phyloP scores from a whole-genome alignment of 2,329 filamentous ascomycete genomes.

The Neofusicoccum parvum region DNA sequence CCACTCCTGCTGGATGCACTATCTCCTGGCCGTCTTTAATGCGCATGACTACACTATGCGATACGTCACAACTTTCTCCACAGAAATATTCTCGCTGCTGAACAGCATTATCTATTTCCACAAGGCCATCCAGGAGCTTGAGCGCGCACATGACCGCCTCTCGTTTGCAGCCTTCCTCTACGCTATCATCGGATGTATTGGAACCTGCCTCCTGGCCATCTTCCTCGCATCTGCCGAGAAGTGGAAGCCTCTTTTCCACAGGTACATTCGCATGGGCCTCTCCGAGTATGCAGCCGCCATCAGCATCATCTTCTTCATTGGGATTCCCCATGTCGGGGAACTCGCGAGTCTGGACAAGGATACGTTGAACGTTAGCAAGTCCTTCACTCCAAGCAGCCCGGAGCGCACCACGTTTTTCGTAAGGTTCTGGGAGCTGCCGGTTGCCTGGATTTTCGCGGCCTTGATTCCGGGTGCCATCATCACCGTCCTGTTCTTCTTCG shows the following conservation, averaged over 20 bases:
- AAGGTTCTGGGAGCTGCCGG: slow-evolving; percentile 63
- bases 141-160: slow-evolving; percentile 59
- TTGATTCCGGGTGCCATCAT: slow-evolving; percentile 66
- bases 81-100: slow-evolving; percentile 67
- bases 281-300: slow-evolving; percentile 68
- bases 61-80: slow-evolving; percentile 68
- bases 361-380: slow-evolving; percentile 57
- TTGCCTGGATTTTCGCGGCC: slow-evolving; percentile 62
- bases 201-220: slow-evolving; percentile 65
- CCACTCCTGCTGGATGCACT: slow-evolving; percentile 67
- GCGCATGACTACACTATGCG: slow-evolving; percentile 72
- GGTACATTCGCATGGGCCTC: slow-evolving; percentile 62
- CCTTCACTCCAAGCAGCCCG: slow-evolving; percentile 60
- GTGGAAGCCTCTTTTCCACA: slow-evolving; percentile 64
- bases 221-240: slow-evolving; percentile 62
- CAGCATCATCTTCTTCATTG: slow-evolving; percentile 67
- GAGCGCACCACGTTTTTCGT: slow-evolving; percentile 61
- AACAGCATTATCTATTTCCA: slow-evolving; percentile 71
- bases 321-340: slow-evolving; percentile 63
- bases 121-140: slow-evolving; percentile 66
- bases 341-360: slow-evolving; percentile 61
- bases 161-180: slow-evolving; percentile 67
- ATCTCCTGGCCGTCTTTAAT: slow-evolving; percentile 65
- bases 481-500: slow-evolving; percentile 69
- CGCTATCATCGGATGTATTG: slow-evolving; percentile 63